Evolutionary conservation across 2,329 filamentous ascomycete species (phyloP), one percentile per base, ranked within the genome.

Genomic region (Fusarium sp.): DNA sequence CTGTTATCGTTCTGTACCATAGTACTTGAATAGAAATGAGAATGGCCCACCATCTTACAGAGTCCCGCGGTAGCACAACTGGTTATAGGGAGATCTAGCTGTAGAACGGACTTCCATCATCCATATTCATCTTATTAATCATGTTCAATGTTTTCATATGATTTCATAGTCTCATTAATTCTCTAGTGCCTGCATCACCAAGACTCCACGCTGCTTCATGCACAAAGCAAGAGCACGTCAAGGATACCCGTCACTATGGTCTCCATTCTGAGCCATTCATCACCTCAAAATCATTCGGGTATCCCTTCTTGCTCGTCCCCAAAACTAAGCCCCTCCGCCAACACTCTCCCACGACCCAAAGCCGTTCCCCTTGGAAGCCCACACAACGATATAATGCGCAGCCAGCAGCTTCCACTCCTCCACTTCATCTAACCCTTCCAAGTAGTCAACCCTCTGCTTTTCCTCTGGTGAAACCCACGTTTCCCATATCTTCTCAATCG

Each of bases 361-460:
- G 1, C 71, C 77, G 4, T 32, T 64, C 3, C 79, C 80, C 37
- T 90, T 91, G 90, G 93, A 97, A 1, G 92, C 97, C 96, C 96
- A 98, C 5, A 91, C 92, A 50, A 99, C 89, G 73, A 95, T 91
- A 79, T 99, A 99, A 86, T 99, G 97, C 73, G 89, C 90, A 1
- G 95, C 94, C 76, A 99, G 83, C 76, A 99, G 83, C 78, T 92
- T 88, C 93, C 97, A 97, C 84, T 99, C 97, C 83, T 99, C 97
- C 27, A 98, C 89, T 83, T 99, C 97, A 84, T 99, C 97, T 71
- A 99, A 83, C 78, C 97, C 95, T 82, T 99, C 95, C 30, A 98
- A 81, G 12, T 85, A 83, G 73, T 95, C 92, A 1, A 98, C 90
- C 57, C 95, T 87, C 79, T 94, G 92, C 82, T 94, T 95, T 83